Conservation (phyloP, 805 yeast species). For the Starmerella asiatica region DNA sequence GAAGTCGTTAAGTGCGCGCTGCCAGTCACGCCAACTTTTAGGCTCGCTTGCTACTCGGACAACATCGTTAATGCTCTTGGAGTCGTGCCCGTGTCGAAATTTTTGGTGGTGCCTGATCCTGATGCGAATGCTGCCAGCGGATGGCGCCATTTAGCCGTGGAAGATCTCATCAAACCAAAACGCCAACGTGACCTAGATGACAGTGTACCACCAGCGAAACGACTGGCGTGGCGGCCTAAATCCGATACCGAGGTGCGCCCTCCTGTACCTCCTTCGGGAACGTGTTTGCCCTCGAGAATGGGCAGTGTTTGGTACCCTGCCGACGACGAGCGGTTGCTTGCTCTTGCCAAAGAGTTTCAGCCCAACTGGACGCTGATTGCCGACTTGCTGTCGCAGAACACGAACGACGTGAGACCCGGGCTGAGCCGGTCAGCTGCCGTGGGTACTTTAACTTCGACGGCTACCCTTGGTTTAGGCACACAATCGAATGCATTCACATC, state of each 20-base stretch:
- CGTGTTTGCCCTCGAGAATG: conserved; percentile 65
- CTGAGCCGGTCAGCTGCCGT: background rate
- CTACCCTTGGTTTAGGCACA: background rate
- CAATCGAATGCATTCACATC: conserved; percentile 48
- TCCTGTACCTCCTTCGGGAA: conserved; percentile 78
- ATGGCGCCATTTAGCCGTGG: conserved; percentile 26
- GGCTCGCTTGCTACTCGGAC: background rate
- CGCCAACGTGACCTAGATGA: conserved; percentile 5
- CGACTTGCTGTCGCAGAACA: conserved; percentile 52
- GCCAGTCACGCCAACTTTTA: conserved; percentile 15
- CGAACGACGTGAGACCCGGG: conserved; percentile 20
- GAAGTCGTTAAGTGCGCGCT: conserved; percentile 14
- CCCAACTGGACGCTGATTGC: conserved; percentile 92
- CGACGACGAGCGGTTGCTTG: conserved; percentile 71
- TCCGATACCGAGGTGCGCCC: conserved; percentile 43
- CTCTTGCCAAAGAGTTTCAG: conserved; percentile 69
- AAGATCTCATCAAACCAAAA: background rate
- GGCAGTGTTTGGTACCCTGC: conserved; percentile 96
- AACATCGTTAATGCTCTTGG: conserved; percentile 17
- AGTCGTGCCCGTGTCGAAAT: conserved; percentile 25
- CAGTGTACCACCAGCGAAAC: too few relatives aligned
- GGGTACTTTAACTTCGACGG: background rate
- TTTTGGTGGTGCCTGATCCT: conserved; percentile 22
- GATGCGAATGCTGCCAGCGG: too few relatives aligned
- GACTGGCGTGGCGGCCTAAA: too few relatives aligned